Percentiles rank a stretch among this genome's conserved stretches.
Evolutionary conservation across 257 asterid species (phyloP).

Genomic region (Solanum gandarillasii): DNA sequence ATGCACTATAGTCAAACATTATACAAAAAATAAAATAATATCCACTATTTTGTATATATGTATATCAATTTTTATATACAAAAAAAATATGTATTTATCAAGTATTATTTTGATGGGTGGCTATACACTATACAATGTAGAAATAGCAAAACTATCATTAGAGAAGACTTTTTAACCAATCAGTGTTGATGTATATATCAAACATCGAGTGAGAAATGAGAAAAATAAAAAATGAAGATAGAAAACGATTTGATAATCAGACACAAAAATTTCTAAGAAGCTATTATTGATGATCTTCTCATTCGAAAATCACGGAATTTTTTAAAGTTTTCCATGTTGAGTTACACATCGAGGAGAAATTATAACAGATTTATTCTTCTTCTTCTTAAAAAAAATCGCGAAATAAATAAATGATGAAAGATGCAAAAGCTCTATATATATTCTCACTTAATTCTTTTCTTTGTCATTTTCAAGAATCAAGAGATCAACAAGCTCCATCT

Average conservation of each 20-base stretch:
- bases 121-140: too few species aligned
- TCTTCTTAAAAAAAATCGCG: background rate
- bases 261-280: background rate
- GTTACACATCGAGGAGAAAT: background rate
- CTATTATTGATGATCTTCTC: background rate
- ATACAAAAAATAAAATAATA: too few species aligned
- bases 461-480: background rate
- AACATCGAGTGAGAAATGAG: background rate
- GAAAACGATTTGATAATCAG: background rate
- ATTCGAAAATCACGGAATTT: background rate
- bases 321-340: background rate
- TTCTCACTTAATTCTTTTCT: background rate
- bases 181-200: background rate
- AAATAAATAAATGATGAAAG: background rate
- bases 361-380: background rate
- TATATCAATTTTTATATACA: too few species aligned
- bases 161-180: too few species aligned
- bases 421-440: background rate
- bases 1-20: background rate
- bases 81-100: too few species aligned
- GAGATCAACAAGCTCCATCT: constrained; percentile 1
- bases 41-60: too few species aligned
- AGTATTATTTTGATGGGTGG: background rate
- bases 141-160: background rate
- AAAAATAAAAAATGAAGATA: background rate